Percentiles rank a stretch among this genome's conserved stretches.
phyloP scores from a whole-genome alignment of 208 protist species.

The Acanthamoeba sp. region DNA sequence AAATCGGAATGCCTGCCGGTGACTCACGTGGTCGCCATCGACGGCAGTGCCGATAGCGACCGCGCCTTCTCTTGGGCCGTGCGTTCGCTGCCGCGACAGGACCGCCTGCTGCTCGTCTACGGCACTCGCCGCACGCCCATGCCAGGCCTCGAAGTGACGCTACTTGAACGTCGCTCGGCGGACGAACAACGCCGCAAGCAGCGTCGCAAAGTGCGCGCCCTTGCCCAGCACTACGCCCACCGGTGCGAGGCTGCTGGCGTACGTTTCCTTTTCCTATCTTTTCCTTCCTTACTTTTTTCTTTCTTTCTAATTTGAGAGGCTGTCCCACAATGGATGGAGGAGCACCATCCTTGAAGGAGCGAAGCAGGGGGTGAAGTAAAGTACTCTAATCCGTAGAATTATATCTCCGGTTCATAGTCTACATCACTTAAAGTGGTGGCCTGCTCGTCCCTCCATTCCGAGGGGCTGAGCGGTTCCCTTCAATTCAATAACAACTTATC shows the following conservation, averaged over 20 bases:
- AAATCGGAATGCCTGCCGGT: background rate
- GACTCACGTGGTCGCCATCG: background rate
- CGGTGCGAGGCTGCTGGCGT: background rate
- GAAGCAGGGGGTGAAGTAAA: background rate
- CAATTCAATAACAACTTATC: background rate
- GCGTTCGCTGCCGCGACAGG: background rate
- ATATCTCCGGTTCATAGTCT: background rate
- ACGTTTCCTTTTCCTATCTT: background rate
- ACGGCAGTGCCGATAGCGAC: conserved; percentile 13
- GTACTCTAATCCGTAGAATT: background rate
- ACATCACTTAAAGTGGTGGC: conserved; percentile 31
- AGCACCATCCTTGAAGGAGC: background rate
- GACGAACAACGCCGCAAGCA: background rate
- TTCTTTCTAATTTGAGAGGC: background rate
- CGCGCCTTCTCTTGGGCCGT: background rate
- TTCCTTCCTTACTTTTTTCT: no score
- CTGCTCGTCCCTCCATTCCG: conserved; percentile 15
- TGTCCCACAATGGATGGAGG: background rate
- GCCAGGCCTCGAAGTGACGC: background rate
- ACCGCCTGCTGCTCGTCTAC: conserved; percentile 6
- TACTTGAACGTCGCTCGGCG: background rate
- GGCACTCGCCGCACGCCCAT: background rate
- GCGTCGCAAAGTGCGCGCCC: background rate
- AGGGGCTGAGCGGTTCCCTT: background rate
- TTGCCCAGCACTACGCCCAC: conserved; percentile 33